A percentile compares a stretch with the other conserved stretches of the same genome.
Conservation (phyloP, 768 basidiomycete genomes). For the Naganishia antarctica region DNA sequence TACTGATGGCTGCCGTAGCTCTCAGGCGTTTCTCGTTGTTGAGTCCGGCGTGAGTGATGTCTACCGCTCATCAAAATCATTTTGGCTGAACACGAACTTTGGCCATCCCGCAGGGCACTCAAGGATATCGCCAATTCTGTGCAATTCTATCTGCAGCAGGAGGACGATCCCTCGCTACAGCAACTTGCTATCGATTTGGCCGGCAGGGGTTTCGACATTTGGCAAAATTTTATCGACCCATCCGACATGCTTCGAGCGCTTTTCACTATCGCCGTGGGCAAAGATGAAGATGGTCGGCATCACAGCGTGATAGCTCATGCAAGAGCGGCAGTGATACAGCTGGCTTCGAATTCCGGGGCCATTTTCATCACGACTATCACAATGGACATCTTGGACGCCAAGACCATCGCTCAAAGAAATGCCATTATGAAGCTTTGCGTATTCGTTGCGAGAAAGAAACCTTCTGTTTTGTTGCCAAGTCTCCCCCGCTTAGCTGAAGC, state of each 20-base stretch:
- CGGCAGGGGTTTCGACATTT: conserved; percentile 82
- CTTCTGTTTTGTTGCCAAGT: conserved; percentile 74
- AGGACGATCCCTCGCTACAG: conserved; percentile 35
- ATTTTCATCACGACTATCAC: conserved; percentile 91
- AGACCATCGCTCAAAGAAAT: conserved; percentile 65
- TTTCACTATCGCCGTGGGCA: conserved; percentile 67
- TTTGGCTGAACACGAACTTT: neutral
- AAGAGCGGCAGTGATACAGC: conserved; percentile 72
- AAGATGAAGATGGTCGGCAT: conserved; percentile 27
- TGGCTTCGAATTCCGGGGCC: conserved; percentile 74
- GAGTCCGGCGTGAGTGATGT: conserved; percentile 60
- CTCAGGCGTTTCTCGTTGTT: conserved; percentile 72
- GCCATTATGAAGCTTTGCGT: conserved; percentile 89
- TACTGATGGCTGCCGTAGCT: conserved; percentile 77
- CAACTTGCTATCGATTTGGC: conserved; percentile 77
- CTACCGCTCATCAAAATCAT: too few relatives aligned
- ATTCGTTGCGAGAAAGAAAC: conserved; percentile 89
- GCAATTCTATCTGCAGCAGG: conserved; percentile 61
- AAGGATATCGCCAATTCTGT: conserved; percentile 82
- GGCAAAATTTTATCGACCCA: conserved; percentile 89
- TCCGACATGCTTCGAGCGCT: conserved; percentile 80
- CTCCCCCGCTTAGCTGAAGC: conserved; percentile 84
- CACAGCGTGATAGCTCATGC: conserved; percentile 63
- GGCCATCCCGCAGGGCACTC: conserved; percentile 57
- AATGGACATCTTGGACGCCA: conserved; percentile 73